A percentile compares a stretch with the other conserved stretches of the same genome.
These are phyloP conservation scores for Salvia sclarea DNA, from an alignment of 305 asterid genomes.

Conservation along the genomic window DNA sequence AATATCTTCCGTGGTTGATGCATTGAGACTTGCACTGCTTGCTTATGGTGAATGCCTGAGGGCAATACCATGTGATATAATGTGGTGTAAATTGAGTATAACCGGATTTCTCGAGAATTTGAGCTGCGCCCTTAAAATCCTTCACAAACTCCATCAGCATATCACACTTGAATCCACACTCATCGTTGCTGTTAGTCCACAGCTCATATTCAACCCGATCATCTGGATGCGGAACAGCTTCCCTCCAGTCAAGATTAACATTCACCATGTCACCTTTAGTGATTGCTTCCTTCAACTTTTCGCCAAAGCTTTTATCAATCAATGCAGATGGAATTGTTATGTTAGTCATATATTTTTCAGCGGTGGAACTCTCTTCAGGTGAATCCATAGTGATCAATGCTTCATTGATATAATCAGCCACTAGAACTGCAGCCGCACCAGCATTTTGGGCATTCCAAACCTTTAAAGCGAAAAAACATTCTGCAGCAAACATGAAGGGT, in stretches of 20 bases:
- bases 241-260: constrained; percentile 98
- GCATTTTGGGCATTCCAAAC: constrained; percentile 99
- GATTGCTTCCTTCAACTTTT: constrained; percentile 68
- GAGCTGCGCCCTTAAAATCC: constrained; percentile 98
- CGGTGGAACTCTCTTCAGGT: constrained; percentile 69
- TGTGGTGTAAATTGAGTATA: constrained; percentile 94
- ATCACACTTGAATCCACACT: constrained; percentile 91
- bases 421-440: constrained; percentile 97
- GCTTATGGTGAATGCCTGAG: constrained; percentile 89
- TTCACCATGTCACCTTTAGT: constrained; percentile 72
- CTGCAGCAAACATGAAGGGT: constrained; percentile 50
- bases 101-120: constrained; percentile 91
- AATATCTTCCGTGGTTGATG: constrained; percentile 90
- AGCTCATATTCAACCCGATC: constrained; percentile 97
- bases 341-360: constrained; percentile 67
- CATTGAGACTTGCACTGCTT: constrained; percentile 97
- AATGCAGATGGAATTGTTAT: constrained; percentile 95
- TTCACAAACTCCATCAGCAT: constrained; percentile 91
- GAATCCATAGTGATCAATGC: constrained; percentile 91
- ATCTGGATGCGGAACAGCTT: constrained; percentile 98
- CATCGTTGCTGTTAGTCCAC: constrained; percentile 97
- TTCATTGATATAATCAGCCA: constrained; percentile 76
- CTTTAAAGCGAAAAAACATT: constrained; percentile 90
- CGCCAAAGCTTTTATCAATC: constrained; percentile 62
- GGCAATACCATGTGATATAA: constrained; percentile 98